Evolutionary conservation across 441 rosid species (phyloP), one percentile per base, ranked within the genome.

Genomic region (Euphorbia corollata): DNA sequence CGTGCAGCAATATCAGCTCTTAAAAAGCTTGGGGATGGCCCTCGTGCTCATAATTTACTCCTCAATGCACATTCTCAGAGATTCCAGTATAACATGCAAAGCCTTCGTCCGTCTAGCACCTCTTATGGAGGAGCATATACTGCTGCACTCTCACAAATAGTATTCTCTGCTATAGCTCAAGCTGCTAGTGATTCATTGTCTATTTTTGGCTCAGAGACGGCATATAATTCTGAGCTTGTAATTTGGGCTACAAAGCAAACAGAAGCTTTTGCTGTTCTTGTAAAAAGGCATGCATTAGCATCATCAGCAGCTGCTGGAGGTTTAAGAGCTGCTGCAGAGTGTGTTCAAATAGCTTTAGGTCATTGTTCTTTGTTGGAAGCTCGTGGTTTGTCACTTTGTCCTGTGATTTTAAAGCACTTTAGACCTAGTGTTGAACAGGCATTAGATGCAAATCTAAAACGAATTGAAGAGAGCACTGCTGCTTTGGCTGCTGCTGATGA

Each of bases 221-320:
- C 94, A 64, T 95, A 92, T 75, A 77, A 90, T 64, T 94, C 99
- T 53, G 98, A 94, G 81, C 97, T 94, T 64, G 98, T 94, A 62
- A 84, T 93, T 82, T 94, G 99, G 99, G 96, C 99, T 57, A 87
- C 92, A 38, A 88, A 86, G 79, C 98, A 90, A 79, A 86, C 89
- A 0, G 96, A 94, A 82, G 81, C 90, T 16, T 91, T 91, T 79
- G 90, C 97, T 63, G 81, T 75, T 75, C 99, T 91, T 78, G 97
- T 94, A 64, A 87, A 95, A 79, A 83, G 99, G 71, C 98, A 95
- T 66, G 98, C 99, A 65, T 81, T 95, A 73, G 86, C 97, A 62
- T 95, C 99, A 64, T 86, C 99, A 60, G 97, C 98, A 61, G 98
- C 99, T 78, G 99, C 98, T 48, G 99, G 98, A 54, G 99, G 99